These are phyloP conservation scores for Alnus rubra DNA, from an alignment of 306 rosid genomes.

Conservation along the genomic window DNA sequence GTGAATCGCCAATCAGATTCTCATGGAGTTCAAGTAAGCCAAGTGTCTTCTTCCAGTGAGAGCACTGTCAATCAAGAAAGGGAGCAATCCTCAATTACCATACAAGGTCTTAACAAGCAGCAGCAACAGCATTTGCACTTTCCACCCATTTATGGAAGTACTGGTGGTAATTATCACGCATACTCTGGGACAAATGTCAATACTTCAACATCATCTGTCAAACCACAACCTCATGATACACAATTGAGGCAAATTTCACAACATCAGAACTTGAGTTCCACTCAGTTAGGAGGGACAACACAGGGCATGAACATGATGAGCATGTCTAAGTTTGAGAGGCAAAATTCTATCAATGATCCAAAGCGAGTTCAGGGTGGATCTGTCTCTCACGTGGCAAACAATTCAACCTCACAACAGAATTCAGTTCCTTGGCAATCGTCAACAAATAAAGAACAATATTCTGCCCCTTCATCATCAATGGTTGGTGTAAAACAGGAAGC, in stretches of 20 bases:
- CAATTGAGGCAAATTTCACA: constrained; percentile 66
- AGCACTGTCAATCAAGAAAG: constrained; percentile 57
- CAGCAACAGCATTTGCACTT: constrained; percentile 69
- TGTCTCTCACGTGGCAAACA: constrained; percentile 48
- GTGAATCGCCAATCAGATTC: constrained; percentile 48
- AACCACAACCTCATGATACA: constrained; percentile 64
- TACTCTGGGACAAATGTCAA: constrained; percentile 62
- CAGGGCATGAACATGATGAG: constrained; percentile 44
- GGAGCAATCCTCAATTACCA: constrained; percentile 56
- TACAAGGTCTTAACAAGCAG: constrained; percentile 67
- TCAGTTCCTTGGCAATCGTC: constrained; percentile 66
- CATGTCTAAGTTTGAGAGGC: constrained; percentile 59
- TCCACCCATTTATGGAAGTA: constrained; percentile 67
- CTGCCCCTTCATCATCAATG: constrained; percentile 47
- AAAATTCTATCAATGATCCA: constrained; percentile 53
- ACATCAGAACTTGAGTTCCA: constrained; percentile 57
- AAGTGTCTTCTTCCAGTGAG: constrained; percentile 51
- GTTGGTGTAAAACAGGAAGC: constrained; percentile 68
- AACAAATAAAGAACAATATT: constrained; percentile 58
- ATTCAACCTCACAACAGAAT: constrained; percentile 55
- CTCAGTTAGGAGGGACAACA: constrained; percentile 58
- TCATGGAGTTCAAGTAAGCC: constrained; percentile 54
- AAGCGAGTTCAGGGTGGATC: constrained; percentile 73
- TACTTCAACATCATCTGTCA: constrained; percentile 54
- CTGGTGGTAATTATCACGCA: constrained; percentile 55